Evolutionary conservation across 257 asterid species (phyloP).

Genomic region (Ophiorrhiza pumila): DNA sequence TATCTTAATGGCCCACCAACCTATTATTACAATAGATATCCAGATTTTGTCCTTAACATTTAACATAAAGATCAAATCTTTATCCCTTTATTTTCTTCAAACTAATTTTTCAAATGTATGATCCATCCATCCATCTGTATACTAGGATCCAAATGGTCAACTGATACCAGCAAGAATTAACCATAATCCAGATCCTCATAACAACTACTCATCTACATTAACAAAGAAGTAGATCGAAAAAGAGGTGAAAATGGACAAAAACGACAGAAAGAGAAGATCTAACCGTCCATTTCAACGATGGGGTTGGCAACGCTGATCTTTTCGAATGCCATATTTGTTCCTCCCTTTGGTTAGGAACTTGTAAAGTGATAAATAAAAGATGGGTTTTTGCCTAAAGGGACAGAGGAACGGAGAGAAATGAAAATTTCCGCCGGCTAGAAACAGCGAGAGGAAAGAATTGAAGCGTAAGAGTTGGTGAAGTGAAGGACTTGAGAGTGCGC

Average conservation of each 20-base stretch:
- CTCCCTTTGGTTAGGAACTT: neutral
- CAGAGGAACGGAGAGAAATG: neutral
- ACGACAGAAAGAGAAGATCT: constrained; percentile 37
- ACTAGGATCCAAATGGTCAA: neutral
- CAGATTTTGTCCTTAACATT: neutral
- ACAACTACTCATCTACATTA: neutral
- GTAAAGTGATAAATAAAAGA: neutral
- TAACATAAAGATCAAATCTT: constrained; percentile 1
- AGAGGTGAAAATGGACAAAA: neutral
- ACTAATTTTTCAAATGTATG: neutral
- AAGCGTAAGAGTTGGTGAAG: neutral
- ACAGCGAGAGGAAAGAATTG: neutral
- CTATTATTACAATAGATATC: neutral
- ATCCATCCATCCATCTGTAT: neutral
- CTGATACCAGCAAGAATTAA: neutral
- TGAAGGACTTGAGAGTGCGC: neutral
- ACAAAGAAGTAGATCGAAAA: neutral
- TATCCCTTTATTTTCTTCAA: neutral
- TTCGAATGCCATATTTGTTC: constrained; percentile 50
- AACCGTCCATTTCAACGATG: constrained; percentile 99
- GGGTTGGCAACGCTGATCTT: constrained; percentile 97
- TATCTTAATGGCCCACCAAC: constrained; percentile 11
- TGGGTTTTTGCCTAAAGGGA: neutral
- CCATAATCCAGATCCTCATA: constrained; percentile 5
- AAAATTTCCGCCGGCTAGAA: constrained; percentile 6